Conservation (phyloP, 306 rosid species). For the Medicago truncatula region MtrunA17r5.0-ANR NC_053043.1:39056501-39057000, state of each 20-base stretch:
- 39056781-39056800: constrained; percentile 55
- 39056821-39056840: constrained; percentile 46
- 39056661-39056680: constrained; percentile 44
- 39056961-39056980: no score
- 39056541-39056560: no score
- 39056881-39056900: no score
- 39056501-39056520: no score
- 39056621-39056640: constrained; percentile 21
- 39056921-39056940: no score
- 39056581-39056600: constrained; percentile 38
- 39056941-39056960: no score
- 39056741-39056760: constrained; percentile 35
- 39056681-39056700: constrained; percentile 45
- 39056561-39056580: constrained; percentile 39
- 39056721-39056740: constrained; percentile 47
- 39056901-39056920: no score
- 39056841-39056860: constrained; percentile 45
- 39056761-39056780: constrained; percentile 49
- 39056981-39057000: no score
- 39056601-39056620: constrained; percentile 36
- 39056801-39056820: constrained; percentile 83
- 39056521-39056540: no score
- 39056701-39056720: constrained; percentile 40
- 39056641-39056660: constrained; percentile 8
- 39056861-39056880: constrained; percentile 19